Base-by-base conservation (phyloP, 108 stramenopile species). In the Nitzschia sp. region DNA sequence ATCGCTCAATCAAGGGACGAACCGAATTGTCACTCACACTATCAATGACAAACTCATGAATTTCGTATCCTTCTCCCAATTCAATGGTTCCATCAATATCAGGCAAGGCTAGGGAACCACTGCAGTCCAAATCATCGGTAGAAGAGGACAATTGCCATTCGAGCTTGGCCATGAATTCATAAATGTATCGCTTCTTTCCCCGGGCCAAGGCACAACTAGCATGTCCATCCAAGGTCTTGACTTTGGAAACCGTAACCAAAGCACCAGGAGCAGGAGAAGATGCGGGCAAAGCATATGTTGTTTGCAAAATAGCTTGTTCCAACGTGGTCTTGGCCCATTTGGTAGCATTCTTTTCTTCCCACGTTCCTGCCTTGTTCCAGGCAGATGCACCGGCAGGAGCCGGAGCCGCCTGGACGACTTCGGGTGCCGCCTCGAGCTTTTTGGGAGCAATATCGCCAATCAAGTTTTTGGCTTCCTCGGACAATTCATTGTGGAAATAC, bases 361-460 rank as follows among this genome's bases (percentile, higher is more conserved):
- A 96, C 8, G 97, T 96, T 21, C 92, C 90, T 5, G 94, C 97
- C 63, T 85, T 80, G 65, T 97, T 97, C 75, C 75, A 76, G 3
- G 54, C 67, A 40, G 59, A 60, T 12, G 59, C 67, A 21, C 75
- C 75, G 0, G 46, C 51, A 22, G 57, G 53, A 41, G 55, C 46
- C 0, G 57, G 25, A 2, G 25, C 40, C 1, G 65, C 44, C 41
- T 21, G 61, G 40, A 42, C 41, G 38, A 76, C 3, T 12, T 80
- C 42, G 52, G 70, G 41, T 21, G 62, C 76, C 43, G 61, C 52
- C 17, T 73, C 78, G 21, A 97, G 56, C 61, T 84, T 90, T 72
- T 96, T 95, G 44, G 97, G 97, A 15, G 96, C 95, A 70, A 97
- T 98, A 64, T 97, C 94, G 19, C 96, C 96, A 66, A 97, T 95